Conservation (phyloP, 345 rosid species). For the Orychophragmus violaceus region DNA sequence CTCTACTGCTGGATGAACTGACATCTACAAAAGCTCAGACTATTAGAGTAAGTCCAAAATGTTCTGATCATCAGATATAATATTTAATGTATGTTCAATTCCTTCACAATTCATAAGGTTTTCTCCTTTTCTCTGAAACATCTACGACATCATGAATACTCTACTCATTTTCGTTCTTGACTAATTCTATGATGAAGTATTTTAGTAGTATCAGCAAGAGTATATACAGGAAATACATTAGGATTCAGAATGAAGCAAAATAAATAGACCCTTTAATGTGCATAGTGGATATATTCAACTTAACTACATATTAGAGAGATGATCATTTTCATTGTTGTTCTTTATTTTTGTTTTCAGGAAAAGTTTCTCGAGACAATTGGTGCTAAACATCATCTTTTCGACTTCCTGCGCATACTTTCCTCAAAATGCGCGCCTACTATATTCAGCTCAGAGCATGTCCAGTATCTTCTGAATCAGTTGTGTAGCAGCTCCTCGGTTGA, state of each 20-base stretch:
- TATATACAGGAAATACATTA: slow-evolving; percentile 11
- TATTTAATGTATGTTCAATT: background rate
- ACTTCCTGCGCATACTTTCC: slow-evolving; percentile 59
- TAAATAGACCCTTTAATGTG: background rate
- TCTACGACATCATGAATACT: slow-evolving; percentile 3
- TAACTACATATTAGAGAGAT: slow-evolving; percentile 7
- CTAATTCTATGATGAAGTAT: background rate
- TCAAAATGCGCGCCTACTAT: slow-evolving; percentile 65
- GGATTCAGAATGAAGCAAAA: slow-evolving; percentile 8
- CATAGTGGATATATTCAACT: slow-evolving; percentile 8
- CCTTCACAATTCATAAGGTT: slow-evolving; percentile 7
- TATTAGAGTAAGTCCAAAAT: slow-evolving; percentile 37
- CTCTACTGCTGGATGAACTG: slow-evolving; percentile 46
- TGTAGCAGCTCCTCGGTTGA: slow-evolving; percentile 32
- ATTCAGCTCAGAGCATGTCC: slow-evolving; percentile 63
- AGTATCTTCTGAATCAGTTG: slow-evolving; percentile 51
- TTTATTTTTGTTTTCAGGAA: slow-evolving; percentile 46
- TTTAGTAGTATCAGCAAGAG: slow-evolving; percentile 1
- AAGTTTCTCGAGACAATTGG: slow-evolving; percentile 58
- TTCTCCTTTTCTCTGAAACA: background rate
- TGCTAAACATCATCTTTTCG: slow-evolving; percentile 58
- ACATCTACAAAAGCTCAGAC: slow-evolving; percentile 35
- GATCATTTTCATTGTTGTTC: slow-evolving; percentile 2
- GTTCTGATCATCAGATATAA: slow-evolving; percentile 7
- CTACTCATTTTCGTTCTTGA: background rate